phyloP scores from a whole-genome alignment of 345 rosid species.

The Citrus unshiu region DNA sequence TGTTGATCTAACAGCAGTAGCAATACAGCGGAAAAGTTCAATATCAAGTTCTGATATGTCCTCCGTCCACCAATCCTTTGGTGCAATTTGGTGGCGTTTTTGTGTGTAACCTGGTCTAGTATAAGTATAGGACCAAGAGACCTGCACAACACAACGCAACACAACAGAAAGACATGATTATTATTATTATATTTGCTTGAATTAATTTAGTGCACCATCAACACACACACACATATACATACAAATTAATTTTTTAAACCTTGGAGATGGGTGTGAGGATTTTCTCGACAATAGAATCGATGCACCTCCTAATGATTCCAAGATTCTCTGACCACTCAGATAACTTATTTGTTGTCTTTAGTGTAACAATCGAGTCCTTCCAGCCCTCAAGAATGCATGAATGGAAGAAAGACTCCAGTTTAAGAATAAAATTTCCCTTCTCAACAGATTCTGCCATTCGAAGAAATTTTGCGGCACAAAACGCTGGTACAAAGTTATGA shows the following conservation, averaged over 20 bases:
- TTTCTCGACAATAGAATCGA: conserved; percentile 79
- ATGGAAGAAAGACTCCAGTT: conserved; percentile 85
- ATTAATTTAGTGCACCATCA: too few relatives aligned
- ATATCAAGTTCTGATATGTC: conserved; percentile 88
- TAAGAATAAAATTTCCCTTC: conserved; percentile 67
- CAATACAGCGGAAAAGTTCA: conserved; percentile 77
- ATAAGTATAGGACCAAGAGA: conserved; percentile 89
- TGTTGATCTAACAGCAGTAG: conserved; percentile 65
- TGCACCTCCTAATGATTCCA: conserved; percentile 78
- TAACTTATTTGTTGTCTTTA: conserved; percentile 60
- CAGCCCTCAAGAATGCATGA: conserved; percentile 93
- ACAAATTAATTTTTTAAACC: conserved; percentile 33
- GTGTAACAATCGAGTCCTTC: conserved; percentile 84
- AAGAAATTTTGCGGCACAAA: conserved; percentile 91
- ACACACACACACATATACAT: too few relatives aligned
- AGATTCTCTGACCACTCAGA: conserved; percentile 90
- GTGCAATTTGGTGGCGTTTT: conserved; percentile 58
- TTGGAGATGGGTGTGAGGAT: conserved; percentile 68
- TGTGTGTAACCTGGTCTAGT: conserved; percentile 70
- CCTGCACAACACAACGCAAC: conserved; percentile 39
- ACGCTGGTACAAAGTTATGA: conserved; percentile 72
- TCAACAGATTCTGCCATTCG: conserved; percentile 85
- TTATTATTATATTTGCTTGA: too few relatives aligned
- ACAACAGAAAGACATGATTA: not conserved
- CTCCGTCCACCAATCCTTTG: conserved; percentile 99